Evolutionary conservation across 1,284 basidiomycete genomes (phyloP).

Genomic region (Trichosporon coremiiforme): DNA sequence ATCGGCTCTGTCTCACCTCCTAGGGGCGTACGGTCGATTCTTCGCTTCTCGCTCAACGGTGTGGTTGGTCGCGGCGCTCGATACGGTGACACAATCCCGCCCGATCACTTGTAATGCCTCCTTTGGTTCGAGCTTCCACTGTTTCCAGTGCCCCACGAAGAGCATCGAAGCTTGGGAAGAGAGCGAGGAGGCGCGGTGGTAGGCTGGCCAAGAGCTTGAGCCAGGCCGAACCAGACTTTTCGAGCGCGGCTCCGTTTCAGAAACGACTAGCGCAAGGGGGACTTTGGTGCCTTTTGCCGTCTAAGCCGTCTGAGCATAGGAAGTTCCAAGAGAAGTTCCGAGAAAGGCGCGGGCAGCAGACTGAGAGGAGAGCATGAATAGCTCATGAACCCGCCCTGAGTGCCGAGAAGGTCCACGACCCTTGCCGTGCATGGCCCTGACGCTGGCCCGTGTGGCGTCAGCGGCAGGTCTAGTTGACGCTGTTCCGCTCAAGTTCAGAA

Average conservation of each 20-base stretch:
- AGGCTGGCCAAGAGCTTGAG: background rate
- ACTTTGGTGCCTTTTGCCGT: too few species aligned
- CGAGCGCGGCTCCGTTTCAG: background rate
- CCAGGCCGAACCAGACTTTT: background rate
- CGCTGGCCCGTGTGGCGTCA: constrained; percentile 2
- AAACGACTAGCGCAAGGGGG: background rate
- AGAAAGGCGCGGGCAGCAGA: too few species aligned
- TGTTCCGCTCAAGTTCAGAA: background rate
- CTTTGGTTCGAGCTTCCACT: background rate
- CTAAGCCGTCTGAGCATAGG: too few species aligned
- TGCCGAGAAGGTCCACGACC: background rate
- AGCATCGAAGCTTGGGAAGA: background rate
- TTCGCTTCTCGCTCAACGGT: too few species aligned
- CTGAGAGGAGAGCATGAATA: background rate
- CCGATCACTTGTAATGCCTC: too few species aligned
- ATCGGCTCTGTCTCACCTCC: background rate
- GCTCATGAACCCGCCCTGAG: constrained; percentile 5
- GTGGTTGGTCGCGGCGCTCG: too few species aligned
- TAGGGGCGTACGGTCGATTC: too few species aligned
- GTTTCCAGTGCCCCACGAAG: background rate
- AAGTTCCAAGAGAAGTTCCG: too few species aligned
- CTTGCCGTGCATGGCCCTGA: background rate
- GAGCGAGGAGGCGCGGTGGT: background rate
- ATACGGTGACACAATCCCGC: too few species aligned
- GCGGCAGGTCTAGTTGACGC: background rate